A percentile compares a stretch with the other conserved stretches of the same genome.
phyloP scores from a whole-genome alignment of 148 eudicot genomes.

The Persicaria maculosa region DNA sequence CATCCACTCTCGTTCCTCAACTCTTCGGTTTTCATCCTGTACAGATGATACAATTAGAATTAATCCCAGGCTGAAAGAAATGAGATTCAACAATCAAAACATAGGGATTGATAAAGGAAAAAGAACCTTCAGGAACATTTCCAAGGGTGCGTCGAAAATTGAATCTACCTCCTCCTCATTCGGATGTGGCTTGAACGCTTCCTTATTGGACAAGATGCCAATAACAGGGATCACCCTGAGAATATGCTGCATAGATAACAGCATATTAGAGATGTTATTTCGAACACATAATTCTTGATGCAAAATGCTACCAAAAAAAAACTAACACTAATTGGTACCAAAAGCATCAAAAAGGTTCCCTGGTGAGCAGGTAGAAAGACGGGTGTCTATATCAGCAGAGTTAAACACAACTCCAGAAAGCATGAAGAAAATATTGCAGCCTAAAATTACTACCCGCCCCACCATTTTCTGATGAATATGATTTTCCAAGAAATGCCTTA shows the following conservation, averaged over 20 bases:
- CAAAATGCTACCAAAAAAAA: too few relatives aligned
- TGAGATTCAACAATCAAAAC: not conserved
- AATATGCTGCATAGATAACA: conserved; percentile 31
- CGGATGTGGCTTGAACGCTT: conserved; percentile 45
- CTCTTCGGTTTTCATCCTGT: conserved; percentile 67
- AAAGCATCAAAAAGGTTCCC: too few relatives aligned
- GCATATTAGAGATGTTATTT: too few relatives aligned
- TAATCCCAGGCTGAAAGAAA: not conserved
- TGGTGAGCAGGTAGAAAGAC: too few relatives aligned
- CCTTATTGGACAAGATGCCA: conserved; percentile 39
- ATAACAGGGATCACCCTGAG: conserved; percentile 38
- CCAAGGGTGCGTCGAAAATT: conserved; percentile 71
- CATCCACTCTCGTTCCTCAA: conserved; percentile 66
- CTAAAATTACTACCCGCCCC: too few relatives aligned
- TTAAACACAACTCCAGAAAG: too few relatives aligned
- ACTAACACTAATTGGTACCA: too few relatives aligned
- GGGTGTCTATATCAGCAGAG: too few relatives aligned
- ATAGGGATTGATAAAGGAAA: not conserved
- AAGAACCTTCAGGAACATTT: conserved; percentile 64
- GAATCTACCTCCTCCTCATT: conserved; percentile 69
- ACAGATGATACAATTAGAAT: not conserved
- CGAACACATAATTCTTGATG: too few relatives aligned
- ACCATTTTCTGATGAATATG: too few relatives aligned
- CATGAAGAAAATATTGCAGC: too few relatives aligned
- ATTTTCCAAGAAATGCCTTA: too few relatives aligned